Percentiles rank a stretch among this genome's conserved stretches.
Conservation (phyloP, 768 basidiomycete genomes). For the Plicaturopsis crispa region DNA sequence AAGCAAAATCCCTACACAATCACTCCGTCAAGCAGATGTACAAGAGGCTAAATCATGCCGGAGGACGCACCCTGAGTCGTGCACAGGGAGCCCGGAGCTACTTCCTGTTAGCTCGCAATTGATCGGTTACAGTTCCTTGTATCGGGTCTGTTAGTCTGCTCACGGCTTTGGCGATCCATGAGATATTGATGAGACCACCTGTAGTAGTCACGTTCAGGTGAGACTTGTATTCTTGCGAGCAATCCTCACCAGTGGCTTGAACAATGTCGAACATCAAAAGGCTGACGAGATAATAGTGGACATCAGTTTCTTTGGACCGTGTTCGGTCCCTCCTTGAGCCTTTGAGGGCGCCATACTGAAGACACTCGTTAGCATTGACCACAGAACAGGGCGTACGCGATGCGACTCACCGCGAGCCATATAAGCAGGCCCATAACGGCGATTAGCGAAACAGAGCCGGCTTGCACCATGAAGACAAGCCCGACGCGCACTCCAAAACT, state of each 20-base stretch:
- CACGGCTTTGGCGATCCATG: constrained; percentile 25
- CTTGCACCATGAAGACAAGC: constrained; percentile 21
- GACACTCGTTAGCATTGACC: no score
- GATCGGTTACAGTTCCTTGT: constrained; percentile 1
- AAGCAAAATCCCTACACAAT: constrained; percentile 22
- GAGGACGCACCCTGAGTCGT: constrained; percentile 27
- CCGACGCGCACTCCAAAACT: constrained; percentile 19
- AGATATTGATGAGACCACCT: constrained; percentile 31
- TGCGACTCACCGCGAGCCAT: no score
- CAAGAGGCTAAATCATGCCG: no score
- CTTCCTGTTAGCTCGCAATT: constrained; percentile 14
- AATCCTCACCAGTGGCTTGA: constrained; percentile 22
- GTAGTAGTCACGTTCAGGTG: neutral
- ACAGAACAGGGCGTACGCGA: no score
- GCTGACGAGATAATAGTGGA: constrained; percentile 25
- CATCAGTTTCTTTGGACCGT: no score
- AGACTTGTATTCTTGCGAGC: neutral
- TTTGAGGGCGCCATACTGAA: no score
- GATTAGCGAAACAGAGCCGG: constrained; percentile 19
- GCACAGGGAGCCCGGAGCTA: constrained; percentile 12
- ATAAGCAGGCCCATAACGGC: constrained; percentile 20
- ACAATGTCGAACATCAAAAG: constrained; percentile 24
- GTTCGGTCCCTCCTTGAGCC: no score
- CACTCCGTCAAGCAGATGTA: neutral
- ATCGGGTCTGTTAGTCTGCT: constrained; percentile 9